Percentiles rank a stretch among this genome's conserved stretches.
Conservation (phyloP, 2,329 filamentous ascomycete genomes). For the Cercospora sojina region DNA sequence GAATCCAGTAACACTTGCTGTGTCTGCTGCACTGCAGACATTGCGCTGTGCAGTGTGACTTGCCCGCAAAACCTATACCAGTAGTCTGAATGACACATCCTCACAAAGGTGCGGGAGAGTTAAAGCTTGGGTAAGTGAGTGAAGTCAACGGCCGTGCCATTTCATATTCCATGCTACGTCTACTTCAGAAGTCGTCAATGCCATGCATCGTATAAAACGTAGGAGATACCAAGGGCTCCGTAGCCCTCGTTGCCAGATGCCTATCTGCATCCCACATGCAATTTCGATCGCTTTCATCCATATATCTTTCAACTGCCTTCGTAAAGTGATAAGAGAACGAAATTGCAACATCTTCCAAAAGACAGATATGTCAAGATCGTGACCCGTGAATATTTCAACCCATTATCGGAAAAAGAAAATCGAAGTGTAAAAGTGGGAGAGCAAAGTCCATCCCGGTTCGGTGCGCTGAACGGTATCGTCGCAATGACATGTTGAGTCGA, state of each 20-base stretch:
- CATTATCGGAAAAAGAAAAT: neutral
- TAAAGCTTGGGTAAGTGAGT: neutral
- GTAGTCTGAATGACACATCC: neutral
- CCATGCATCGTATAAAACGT: conserved; percentile 3
- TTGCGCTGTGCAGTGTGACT: neutral
- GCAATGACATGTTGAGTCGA: conserved; percentile 15
- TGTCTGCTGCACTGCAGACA: neutral
- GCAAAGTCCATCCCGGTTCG: conserved; percentile 8
- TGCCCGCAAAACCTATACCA: neutral
- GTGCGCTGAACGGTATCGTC: conserved; percentile 25
- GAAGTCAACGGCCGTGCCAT: conserved; percentile 2
- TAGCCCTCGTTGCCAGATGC: neutral
- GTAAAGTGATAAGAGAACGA: neutral
- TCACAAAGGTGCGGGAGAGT: neutral
- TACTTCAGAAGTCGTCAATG: neutral
- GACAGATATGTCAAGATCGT: neutral
- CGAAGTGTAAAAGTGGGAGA: neutral
- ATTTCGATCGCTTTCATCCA: neutral
- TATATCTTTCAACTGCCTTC: neutral
- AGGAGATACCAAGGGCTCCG: neutral
- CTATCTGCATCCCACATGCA: neutral
- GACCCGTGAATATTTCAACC: neutral
- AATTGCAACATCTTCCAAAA: neutral
- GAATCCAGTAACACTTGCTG: neutral
- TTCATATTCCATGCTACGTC: conserved; percentile 4